Evolutionary conservation across 768 basidiomycete genomes (phyloP).

Genomic region (Leccinum subtestaceum): DNA sequence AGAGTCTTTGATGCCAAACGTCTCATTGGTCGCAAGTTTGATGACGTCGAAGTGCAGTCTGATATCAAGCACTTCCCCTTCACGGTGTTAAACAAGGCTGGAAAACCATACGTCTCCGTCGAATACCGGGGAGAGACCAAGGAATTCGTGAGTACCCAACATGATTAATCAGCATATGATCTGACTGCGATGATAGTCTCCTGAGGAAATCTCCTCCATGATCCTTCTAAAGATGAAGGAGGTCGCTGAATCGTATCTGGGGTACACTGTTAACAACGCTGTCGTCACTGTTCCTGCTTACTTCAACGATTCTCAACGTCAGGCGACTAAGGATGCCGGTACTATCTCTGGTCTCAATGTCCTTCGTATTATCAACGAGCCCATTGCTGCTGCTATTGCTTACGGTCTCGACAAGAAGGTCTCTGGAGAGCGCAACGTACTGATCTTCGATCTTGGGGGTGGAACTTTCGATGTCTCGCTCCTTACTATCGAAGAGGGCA

Average conservation of each 20-base stretch:
- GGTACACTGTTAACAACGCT: conserved; percentile 78
- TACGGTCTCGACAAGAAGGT: conserved; percentile 98
- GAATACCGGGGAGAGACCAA: conserved; percentile 93
- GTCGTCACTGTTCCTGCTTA: conserved; percentile 97
- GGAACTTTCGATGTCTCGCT: conserved; percentile 99
- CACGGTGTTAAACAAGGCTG: conserved; percentile 79
- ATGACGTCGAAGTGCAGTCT: conserved; percentile 78
- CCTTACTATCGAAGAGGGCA: conserved; percentile 93
- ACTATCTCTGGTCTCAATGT: conserved; percentile 92
- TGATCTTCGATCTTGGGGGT: conserved; percentile 98
- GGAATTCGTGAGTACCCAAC: conserved; percentile 68
- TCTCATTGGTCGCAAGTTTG: conserved; percentile 91
- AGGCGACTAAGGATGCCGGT: conserved; percentile 98
- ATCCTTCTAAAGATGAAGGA: conserved; percentile 98
- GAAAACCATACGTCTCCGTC: conserved; percentile 87
- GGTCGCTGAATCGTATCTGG: conserved; percentile 94
- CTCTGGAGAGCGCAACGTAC: conserved; percentile 85
- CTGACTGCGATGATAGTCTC: conserved; percentile 54
- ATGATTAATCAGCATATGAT: conserved; percentile 3
- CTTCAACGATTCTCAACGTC: conserved; percentile 99
- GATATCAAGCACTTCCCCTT: conserved; percentile 94
- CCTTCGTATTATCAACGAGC: conserved; percentile 98
- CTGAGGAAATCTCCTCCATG: conserved; percentile 98
- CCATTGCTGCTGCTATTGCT: conserved; percentile 96
- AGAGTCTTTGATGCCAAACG: conserved; percentile 98